Base-by-base conservation (phyloP, 768 basidiomycete species). In the Cystofilobasidium macerans region DNA sequence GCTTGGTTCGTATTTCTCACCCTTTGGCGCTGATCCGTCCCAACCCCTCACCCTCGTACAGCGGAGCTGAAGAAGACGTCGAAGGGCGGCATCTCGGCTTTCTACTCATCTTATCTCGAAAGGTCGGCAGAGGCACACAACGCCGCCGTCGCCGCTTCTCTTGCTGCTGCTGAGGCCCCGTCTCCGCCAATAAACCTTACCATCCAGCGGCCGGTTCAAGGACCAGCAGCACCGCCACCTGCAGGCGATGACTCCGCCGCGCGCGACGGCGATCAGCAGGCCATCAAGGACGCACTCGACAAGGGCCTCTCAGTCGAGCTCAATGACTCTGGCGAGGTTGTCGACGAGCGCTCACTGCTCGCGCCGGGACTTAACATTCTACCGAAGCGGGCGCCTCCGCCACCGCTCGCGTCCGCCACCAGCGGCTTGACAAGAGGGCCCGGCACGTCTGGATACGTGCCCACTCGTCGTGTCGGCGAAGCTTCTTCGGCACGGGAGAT, bases 311-410 rank as follows among this genome's bases (percentile, higher is more conserved):
- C 84, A 14, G 85, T 99, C 38, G 94, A 97, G 76, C 78, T 97
- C 38, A 98, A 98, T 75, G 94, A 98, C 75, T 93, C 97, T 71
- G 93, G 92, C 71, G 89, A 93, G 74, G 92, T 98, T 54, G 86
- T 99, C 57, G 95, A 99, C 78, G 92, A 93, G 73, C 85, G 93
- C 64, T 89, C 93, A 61, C 79, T 99, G 11, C 80, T 98, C 53
- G 83, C 86, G 26, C 93, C 94, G 6, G 95, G 95, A 2, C 78
- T 99, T 64, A 99, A 99, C 74, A 81, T 98, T 53, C 56, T 68
- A 30, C 84, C 88, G 38, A 75, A 74, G 62, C 77, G 77, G 82
- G 87, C 67, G 33, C 73, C 78, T 18, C 57, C 71, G 38, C 76
- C 78, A 0, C 74, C 82, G 62, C 73, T 77, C 3, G 86, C 53